Evolutionary conservation across 805 yeast species (phyloP), one percentile per base, ranked within the genome.

Genomic region (Zygotorulaspora sp.): DNA sequence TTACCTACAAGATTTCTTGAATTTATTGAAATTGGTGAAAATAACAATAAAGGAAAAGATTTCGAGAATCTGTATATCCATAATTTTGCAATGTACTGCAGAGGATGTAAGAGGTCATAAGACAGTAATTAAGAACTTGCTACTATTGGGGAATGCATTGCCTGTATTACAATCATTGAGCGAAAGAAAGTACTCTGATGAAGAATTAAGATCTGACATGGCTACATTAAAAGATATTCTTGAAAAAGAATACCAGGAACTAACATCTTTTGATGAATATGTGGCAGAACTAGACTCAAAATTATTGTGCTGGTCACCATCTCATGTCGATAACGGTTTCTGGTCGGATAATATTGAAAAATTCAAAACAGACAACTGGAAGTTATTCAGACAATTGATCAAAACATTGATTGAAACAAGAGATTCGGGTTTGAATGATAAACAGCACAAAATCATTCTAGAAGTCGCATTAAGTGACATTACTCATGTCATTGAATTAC

Each of bases 231-330:
- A 71, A 41, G 76, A 70, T 23, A 67, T 69, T n/a, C 72, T 90
- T 47, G 78, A 77, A 45, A 83, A 78, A 19, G 81, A 86, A 33
- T 88, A 82, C 44, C 75, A 80, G 33, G 78, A 76, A 49, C 75
- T 92, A 68, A 82, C 97, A 4, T 87, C 95, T 1, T 85, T 90
- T 61, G 97, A 92, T 56, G 96, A 89, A 61, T 92, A 90, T 61
- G 70, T 75, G 52, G 78, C 86, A 32, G 97, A 92, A 65, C 72
- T 92, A 45, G 80, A 78, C 44, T 78, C 89, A 41, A 83, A 84
- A 43, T 72, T 75, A 41, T 74, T 92, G 55, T 75, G 77, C 46
- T 86, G 95, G 83, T 81, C 95, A 2, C 97, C 98, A 36, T 88
- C 95, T 15, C 98, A 92, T 65, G 77, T 78, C 53, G 83, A 86